Conservation (phyloP, 495 filamentous ascomycete species). For the Apiosordaria backusii region DNA sequence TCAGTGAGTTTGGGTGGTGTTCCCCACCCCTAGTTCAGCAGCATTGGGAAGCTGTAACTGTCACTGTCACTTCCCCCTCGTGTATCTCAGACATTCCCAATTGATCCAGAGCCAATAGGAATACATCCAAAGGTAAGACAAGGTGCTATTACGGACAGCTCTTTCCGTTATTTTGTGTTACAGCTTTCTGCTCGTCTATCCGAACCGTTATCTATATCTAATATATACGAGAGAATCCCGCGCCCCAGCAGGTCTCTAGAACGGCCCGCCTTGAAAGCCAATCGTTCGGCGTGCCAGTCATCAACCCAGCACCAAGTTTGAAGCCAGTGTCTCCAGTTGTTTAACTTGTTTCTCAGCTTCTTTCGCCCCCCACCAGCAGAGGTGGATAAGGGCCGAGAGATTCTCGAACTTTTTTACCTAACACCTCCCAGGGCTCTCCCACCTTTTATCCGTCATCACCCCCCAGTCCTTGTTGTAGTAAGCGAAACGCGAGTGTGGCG, state of each 20-base stretch:
- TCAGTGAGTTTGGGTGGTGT: neutral
- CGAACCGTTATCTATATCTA: neutral
- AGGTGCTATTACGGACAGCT: neutral
- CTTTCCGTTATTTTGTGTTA: neutral
- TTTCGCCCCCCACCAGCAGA: neutral
- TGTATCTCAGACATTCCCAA: neutral
- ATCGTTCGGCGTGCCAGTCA: neutral
- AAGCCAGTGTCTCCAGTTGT: neutral
- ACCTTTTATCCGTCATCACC: neutral
- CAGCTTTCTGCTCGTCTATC: neutral
- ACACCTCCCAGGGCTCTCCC: neutral
- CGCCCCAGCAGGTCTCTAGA: neutral
- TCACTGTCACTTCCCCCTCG: neutral
- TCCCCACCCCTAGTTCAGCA: neutral
- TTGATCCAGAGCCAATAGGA: neutral
- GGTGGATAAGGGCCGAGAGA: neutral
- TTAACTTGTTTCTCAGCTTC: neutral
- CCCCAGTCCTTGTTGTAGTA: too few relatives aligned
- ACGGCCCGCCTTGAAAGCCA: slow-evolving; percentile 1
- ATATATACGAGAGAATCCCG: neutral
- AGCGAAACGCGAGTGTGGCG: neutral
- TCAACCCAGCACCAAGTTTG: neutral
- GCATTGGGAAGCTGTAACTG: neutral
- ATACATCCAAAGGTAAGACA: neutral
- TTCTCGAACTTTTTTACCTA: neutral